phyloP scores from a whole-genome alignment of 139 green algal genomes.

The Nannochloris sp. region DNA sequence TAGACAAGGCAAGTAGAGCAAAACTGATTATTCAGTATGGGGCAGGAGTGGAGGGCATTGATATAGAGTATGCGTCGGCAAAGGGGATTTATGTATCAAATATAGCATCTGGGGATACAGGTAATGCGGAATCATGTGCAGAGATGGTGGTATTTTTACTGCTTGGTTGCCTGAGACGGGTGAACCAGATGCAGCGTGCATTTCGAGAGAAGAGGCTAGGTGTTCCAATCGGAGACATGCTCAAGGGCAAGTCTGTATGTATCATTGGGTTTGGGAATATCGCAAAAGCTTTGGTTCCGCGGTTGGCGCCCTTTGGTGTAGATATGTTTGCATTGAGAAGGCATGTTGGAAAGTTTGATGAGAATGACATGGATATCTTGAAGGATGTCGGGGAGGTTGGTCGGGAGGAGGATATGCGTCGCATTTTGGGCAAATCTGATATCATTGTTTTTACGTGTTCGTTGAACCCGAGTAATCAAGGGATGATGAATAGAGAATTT shows the following conservation, averaged over 20 bases:
- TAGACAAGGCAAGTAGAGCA: conserved; percentile 24
- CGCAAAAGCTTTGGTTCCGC: conserved; percentile 34
- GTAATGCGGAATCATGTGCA: conserved; percentile 56
- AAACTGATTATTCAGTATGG: conserved; percentile 60
- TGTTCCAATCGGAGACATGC: conserved; percentile 28
- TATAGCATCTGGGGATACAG: conserved; percentile 42
- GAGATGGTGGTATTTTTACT: conserved; percentile 58
- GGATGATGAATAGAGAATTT: conserved; percentile 39
- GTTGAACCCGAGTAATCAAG: conserved; percentile 21
- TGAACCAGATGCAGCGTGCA: conserved; percentile 27
- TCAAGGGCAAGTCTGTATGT: conserved; percentile 30
- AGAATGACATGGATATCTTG: background rate
- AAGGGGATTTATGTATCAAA: conserved; percentile 49
- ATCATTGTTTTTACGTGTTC: conserved; percentile 38
- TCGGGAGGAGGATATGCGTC: no score
- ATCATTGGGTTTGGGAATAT: conserved; percentile 46
- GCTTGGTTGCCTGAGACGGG: conserved; percentile 37
- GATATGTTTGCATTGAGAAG: background rate
- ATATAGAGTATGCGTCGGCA: conserved; percentile 39
- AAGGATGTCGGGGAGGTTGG: background rate
- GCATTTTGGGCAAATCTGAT: conserved; percentile 13
- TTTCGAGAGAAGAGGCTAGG: conserved; percentile 24
- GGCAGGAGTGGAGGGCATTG: conserved; percentile 52
- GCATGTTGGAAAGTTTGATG: background rate
- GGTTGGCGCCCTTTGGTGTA: conserved; percentile 33